Conservation (phyloP, 176 grass and related monocot species). For the Triticum aestivum region DNA sequence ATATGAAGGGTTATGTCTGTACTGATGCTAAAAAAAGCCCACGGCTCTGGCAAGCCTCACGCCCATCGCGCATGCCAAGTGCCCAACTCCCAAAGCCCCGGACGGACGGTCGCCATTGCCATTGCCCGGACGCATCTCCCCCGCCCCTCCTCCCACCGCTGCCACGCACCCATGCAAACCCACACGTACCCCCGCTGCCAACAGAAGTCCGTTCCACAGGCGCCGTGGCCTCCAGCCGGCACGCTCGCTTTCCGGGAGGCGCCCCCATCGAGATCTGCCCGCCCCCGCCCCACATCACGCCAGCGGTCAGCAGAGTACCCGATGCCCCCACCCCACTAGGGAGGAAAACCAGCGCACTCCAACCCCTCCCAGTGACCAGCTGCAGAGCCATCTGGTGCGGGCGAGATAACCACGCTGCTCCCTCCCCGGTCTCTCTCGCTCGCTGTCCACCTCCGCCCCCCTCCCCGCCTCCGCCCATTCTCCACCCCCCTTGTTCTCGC, state of each 20-base stretch:
- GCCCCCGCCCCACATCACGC: background rate
- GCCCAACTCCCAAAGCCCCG: background rate
- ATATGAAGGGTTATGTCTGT: too few species aligned
- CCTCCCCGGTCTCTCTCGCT: background rate
- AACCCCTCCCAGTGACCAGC: background rate
- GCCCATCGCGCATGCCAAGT: background rate
- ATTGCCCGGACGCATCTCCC: background rate
- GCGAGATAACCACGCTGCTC: background rate
- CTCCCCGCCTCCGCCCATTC: background rate
- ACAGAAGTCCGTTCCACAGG: background rate
- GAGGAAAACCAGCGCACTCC: background rate
- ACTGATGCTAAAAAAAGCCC: too few species aligned
- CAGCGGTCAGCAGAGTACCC: background rate
- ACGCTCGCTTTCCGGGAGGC: background rate
- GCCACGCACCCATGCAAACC: slow-evolving; percentile 36
- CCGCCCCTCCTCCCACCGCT: background rate
- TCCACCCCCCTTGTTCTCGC: background rate
- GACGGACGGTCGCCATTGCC: background rate
- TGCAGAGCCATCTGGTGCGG: background rate
- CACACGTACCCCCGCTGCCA: slow-evolving; percentile 2
- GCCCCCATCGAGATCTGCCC: slow-evolving; percentile 18
- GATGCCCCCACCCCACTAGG: background rate
- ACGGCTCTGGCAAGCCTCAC: too few species aligned
- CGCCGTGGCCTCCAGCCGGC: background rate
- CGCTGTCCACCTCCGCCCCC: background rate